Evolutionary conservation across 139 green algal species (phyloP), one percentile per base, ranked within the genome.

Genomic region (Picochlorum sp.): DNA sequence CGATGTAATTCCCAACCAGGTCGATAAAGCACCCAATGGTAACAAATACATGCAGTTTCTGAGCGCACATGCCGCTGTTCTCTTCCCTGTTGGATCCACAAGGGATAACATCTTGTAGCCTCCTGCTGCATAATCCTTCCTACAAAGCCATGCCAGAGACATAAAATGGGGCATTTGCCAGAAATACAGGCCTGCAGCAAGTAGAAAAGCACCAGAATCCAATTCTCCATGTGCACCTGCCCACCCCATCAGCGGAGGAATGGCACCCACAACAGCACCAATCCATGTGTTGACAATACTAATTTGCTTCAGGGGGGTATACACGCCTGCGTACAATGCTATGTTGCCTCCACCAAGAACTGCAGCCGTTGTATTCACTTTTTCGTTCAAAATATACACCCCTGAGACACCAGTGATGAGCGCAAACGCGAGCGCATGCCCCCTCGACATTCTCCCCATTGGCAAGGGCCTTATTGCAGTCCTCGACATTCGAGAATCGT

Each of bases 101-200:
- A 85, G 67, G 3, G 86, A 92, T 45, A 99, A 70, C 94, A 99
- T 99, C 47, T 70, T 69, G 57, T 85, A 90, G 15, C 92, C 88
- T 16, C 90, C 92, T 2, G 66, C 60, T 11, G 76, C 70, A 62
- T 98, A 97, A 79, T 98, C 92, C 4, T 81, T 85, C 52, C 86
- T 81, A 76, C 83, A 96, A 67, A 98, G 72, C 88, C 89, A 98
- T 15, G 94, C 90, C 7, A 99, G 81, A 3, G 94, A 81, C 73
- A 99, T 85, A 73, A 99, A 99, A 80, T 99, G 94, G 18, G 94
- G 93, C 77, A 98, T 85, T 70, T 91, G 85, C 94, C 94, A 99
- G 58, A 91, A 92, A 82, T 97, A 98, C 2, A 99, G 82, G 14
- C 79, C 82, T 0, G 77, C 78, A 1, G 85, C 90, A 51, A 97